Conservation (phyloP, 371 early-diverging fungal genomes). For the Mucor piriformis region DNA sequence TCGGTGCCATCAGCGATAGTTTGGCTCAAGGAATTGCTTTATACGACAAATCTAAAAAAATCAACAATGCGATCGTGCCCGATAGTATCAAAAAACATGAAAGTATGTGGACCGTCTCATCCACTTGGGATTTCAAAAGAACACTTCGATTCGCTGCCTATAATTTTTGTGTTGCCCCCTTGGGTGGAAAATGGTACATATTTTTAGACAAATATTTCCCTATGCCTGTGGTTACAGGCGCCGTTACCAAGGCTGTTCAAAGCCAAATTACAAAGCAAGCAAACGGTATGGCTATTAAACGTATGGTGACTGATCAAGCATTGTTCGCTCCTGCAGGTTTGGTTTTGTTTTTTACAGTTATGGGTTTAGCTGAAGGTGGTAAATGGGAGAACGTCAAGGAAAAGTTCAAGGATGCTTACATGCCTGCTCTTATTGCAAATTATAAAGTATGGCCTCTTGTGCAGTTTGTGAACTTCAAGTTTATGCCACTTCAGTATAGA, state of each 20-base stretch:
- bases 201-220: conserved; percentile 72
- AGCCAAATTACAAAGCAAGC: conserved; percentile 19
- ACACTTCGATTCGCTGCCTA: conserved; percentile 69
- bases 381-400: conserved; percentile 58
- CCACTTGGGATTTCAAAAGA: conserved; percentile 36
- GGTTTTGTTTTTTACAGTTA: conserved; percentile 65
- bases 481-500: conserved; percentile 73
- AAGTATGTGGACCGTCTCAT: conserved; percentile 30
- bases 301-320: conserved; percentile 68
- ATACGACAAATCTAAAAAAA: conserved; percentile 25
- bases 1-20: conserved; percentile 72
- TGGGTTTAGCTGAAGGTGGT: conserved; percentile 67
- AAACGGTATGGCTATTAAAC: conserved; percentile 39
- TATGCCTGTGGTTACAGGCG: conserved; percentile 33
- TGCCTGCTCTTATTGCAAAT: conserved; percentile 72
- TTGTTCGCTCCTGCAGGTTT: conserved; percentile 78
- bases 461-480: conserved; percentile 78
- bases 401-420: conserved; percentile 62
- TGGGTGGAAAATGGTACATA: conserved; percentile 76
- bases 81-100: conserved; percentile 26
- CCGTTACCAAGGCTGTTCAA: conserved; percentile 19
- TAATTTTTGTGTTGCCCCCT: conserved; percentile 74
- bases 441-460: conserved; percentile 83
- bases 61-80: conserved; percentile 9
- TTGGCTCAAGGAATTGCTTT: conserved; percentile 66